A percentile compares a stretch with the other conserved stretches of the same genome.
These are phyloP conservation scores for Corynascus novoguineensis DNA, from an alignment of 495 filamentous ascomycete species.

Conservation along the genomic window DNA sequence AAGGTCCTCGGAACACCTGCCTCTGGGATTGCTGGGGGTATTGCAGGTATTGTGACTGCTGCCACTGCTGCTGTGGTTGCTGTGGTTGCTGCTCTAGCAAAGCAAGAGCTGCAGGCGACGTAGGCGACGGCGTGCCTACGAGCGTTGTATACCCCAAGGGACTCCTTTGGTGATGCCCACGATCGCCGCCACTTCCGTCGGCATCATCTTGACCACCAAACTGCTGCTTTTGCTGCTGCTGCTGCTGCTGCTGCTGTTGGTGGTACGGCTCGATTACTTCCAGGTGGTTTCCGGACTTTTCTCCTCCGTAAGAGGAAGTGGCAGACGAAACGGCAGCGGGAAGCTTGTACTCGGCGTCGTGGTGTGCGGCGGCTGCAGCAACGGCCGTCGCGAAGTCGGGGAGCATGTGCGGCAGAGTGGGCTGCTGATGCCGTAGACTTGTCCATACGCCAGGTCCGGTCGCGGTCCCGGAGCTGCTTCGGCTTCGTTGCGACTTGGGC, in stretches of 20 bases:
- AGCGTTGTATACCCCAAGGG: slow-evolving; percentile 13
- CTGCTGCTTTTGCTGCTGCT: too few relatives aligned
- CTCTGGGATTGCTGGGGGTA: too few relatives aligned
- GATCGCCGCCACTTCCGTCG: too few relatives aligned
- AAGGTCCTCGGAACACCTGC: too few relatives aligned
- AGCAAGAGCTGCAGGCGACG: neutral
- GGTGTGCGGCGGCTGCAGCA: slow-evolving; percentile 1
- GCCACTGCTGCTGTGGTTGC: too few relatives aligned
- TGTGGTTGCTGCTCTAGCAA: neutral
- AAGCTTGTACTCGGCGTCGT: slow-evolving; percentile 11
- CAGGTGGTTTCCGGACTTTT: neutral
- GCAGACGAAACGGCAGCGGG: neutral
- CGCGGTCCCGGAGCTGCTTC: neutral
- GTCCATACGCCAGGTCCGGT: neutral
- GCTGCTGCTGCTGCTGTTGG: neutral
- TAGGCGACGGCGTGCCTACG: slow-evolving; percentile 5
- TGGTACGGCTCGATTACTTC: neutral
- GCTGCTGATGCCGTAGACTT: slow-evolving; percentile 5
- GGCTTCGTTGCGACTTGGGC: neutral
- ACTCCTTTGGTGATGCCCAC: slow-evolving; percentile 11
- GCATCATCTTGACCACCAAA: too few relatives aligned
- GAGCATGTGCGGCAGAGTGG: slow-evolving; percentile 11
- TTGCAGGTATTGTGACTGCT: too few relatives aligned
- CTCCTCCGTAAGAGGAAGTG: neutral
- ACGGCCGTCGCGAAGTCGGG: slow-evolving; percentile 15